Evolutionary conservation across 176 grass and related monocot species (phyloP), one percentile per base, ranked within the genome.

Genomic region (Paspalum notatum): DNA sequence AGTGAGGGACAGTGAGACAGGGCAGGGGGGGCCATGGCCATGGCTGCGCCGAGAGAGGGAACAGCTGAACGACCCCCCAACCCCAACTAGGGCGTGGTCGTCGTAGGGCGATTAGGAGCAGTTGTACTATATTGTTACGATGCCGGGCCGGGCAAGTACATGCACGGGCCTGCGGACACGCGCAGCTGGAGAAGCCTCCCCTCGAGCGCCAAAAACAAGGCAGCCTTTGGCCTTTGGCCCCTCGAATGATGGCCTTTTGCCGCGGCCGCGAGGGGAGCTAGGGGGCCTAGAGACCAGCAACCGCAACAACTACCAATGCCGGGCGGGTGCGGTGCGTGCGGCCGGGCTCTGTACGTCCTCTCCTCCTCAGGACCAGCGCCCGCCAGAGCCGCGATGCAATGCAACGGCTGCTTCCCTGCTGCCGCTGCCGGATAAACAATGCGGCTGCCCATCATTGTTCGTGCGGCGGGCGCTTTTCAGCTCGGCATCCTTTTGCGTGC

Each of bases 241-340:
- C 54, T 20, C 27, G 16, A 83, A 81, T 44, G 82, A 48, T 65
- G 87, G 42, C 57, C 64, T 22, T 47, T 62, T 51, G 78, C 76
- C 84, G 20, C 40, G 48, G 53, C 56, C 50, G 43, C 66, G 25
- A 62, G 17, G 62, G 21, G 18, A 7, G 40, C n/a, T 0, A 12
- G 44, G 2, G 44, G 13, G 40, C 32, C 86, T 78, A 43, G 75
- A 71, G 63, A 77, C 48, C 72, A 17, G 78, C 76, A 82, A 63
- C 82, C 47, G 82, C 77, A 81, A 65, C 87, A 51, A 22, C 87
- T 77, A 85, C 87, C 82, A 58, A 85, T 50, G 81, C 75, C 62
- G 8, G 78, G 39, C 32, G 32, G 32, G 62, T 5, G 54, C 12
- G 51, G 75, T 63, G 24, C 80, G 66, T 69, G 86, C 86, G 62